These are phyloP conservation scores for Hypericum perforatum DNA, from an alignment of 345 rosid genomes.

Conservation along the genomic window DNA sequence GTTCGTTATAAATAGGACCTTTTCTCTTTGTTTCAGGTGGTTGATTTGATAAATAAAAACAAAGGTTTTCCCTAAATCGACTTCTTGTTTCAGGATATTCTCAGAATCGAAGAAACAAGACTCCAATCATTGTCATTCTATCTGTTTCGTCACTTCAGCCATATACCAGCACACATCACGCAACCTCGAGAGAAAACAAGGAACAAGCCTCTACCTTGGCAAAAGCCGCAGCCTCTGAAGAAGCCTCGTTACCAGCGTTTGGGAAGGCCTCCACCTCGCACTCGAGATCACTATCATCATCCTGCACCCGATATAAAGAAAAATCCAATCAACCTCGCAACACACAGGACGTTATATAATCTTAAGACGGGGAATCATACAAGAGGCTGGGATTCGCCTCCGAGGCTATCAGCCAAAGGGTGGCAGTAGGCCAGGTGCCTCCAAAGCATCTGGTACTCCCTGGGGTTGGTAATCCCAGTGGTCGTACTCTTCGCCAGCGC, in stretches of 20 bases:
- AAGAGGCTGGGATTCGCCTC: conserved; percentile 43
- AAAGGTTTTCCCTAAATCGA: too few relatives aligned
- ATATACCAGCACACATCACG: background rate
- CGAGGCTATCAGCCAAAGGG: conserved; percentile 35
- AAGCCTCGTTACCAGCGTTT: conserved; percentile 45
- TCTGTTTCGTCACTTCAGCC: too few relatives aligned
- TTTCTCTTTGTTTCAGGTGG: too few relatives aligned
- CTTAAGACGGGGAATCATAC: conserved; percentile 21
- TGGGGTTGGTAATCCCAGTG: conserved; percentile 59
- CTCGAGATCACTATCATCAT: conserved; percentile 87
- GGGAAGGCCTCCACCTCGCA: conserved; percentile 82
- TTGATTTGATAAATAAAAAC: too few relatives aligned
- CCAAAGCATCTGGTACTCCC: conserved; percentile 88
- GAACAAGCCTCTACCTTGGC: conserved; percentile 43
- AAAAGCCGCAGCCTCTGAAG: conserved; percentile 75
- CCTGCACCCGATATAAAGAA: conserved; percentile 32
- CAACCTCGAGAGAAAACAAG: background rate
- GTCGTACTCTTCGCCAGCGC: conserved; percentile 48
- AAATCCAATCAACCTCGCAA: background rate
- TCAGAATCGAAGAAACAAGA: too few relatives aligned
- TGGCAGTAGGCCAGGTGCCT: conserved; percentile 78
- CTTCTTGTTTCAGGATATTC: too few relatives aligned
- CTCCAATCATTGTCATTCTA: too few relatives aligned
- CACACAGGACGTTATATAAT: background rate
- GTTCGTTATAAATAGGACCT: too few relatives aligned